Conservation (phyloP, 208 protist species). For the Acanthamoeba sp. region DNA sequence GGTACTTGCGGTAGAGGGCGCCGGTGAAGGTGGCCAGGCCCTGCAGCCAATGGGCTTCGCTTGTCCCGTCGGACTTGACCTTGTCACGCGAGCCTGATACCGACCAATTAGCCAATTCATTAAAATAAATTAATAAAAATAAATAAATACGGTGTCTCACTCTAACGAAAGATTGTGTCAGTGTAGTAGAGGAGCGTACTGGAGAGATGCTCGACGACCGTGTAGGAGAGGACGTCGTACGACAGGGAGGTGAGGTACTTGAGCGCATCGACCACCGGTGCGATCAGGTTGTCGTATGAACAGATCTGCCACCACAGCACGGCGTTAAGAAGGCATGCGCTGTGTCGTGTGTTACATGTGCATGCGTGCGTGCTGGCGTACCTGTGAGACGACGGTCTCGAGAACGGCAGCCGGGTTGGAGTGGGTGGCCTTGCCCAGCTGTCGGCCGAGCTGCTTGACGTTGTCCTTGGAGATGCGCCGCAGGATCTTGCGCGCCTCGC, state of each 20-base stretch:
- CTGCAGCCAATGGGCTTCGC: conserved; percentile 82
- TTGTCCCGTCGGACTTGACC: conserved; percentile 85
- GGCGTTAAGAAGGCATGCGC: no score
- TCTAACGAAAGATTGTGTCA: background rate
- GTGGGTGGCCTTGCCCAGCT: conserved; percentile 83
- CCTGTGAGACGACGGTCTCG: conserved; percentile 73
- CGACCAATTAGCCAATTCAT: no score
- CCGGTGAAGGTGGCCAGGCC: conserved; percentile 78
- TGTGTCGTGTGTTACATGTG: no score
- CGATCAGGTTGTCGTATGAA: conserved; percentile 84
- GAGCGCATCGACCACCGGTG: conserved; percentile 83
- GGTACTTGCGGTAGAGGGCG: conserved; percentile 78
- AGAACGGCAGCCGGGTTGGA: conserved; percentile 76
- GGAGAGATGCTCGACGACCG: conserved; percentile 7
- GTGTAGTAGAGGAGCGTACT: background rate
- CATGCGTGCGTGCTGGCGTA: background rate
- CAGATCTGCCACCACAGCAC: background rate
- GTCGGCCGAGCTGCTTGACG: conserved; percentile 80
- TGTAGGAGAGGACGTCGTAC: conserved; percentile 80
- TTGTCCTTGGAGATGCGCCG: conserved; percentile 86
- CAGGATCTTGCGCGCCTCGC: conserved; percentile 75
- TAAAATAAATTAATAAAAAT: background rate
- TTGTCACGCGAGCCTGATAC: background rate
- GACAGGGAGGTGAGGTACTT: conserved; percentile 80
- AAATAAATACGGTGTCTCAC: background rate